Conservation (phyloP, 2,329 filamentous ascomycete genomes). For the Penicillium sp. region DNA sequence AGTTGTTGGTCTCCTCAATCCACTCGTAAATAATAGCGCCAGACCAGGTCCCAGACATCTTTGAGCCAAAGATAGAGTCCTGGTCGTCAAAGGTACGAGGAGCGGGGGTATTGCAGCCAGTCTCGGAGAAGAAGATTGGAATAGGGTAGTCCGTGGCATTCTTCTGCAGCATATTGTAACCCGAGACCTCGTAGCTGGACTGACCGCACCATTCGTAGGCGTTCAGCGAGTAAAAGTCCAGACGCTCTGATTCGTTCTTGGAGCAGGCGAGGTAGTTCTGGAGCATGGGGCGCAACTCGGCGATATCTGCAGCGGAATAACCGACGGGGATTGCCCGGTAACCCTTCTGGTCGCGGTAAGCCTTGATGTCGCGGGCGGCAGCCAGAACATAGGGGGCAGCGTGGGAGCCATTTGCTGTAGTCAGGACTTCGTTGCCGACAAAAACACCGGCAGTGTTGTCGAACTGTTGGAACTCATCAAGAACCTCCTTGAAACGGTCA, state of each 20-base stretch:
- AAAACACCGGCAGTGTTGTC: constrained; percentile 84
- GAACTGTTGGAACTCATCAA: constrained; percentile 76
- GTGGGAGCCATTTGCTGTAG: constrained; percentile 51
- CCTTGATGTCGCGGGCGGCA: constrained; percentile 78
- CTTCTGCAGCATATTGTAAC: constrained; percentile 68
- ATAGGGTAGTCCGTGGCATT: constrained; percentile 72
- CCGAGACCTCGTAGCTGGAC: constrained; percentile 60
- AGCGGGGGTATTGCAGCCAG: constrained; percentile 68
- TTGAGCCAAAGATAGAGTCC: constrained; percentile 70
- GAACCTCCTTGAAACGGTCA: constrained; percentile 67
- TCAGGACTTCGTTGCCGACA: constrained; percentile 81
- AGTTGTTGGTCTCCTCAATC: constrained; percentile 82
- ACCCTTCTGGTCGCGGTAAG: constrained; percentile 71
- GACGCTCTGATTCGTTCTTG: constrained; percentile 62
- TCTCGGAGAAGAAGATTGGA: constrained; percentile 90
- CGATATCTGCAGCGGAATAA: constrained; percentile 85
- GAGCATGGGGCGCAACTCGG: constrained; percentile 65
- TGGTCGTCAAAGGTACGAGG: constrained; percentile 62
- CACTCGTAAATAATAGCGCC: constrained; percentile 87
- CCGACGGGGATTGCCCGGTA: constrained; percentile 83
- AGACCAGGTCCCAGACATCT: constrained; percentile 72
- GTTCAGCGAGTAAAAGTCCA: constrained; percentile 86
- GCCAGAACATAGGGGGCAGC: constrained; percentile 84
- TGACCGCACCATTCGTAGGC: constrained; percentile 78
- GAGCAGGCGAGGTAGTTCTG: constrained; percentile 80